phyloP scores from a whole-genome alignment of 2,329 filamentous ascomycete species.

The Colletotrichum sp. region DNA sequence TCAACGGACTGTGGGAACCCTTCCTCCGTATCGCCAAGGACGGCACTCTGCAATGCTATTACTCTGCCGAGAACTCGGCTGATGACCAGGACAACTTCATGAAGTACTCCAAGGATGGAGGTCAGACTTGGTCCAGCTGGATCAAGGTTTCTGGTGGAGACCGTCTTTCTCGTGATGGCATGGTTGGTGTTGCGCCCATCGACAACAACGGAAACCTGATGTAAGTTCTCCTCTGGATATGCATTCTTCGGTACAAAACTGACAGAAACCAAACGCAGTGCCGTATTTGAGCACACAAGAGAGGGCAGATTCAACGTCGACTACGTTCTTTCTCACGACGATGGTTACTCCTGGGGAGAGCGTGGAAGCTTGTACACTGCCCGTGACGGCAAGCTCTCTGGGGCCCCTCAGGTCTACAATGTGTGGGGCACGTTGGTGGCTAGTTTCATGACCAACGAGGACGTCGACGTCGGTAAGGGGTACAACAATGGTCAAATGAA shows the following conservation, averaged over 20 bases:
- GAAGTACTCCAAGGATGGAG: slow-evolving; percentile 41
- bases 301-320: slow-evolving; percentile 37
- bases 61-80: slow-evolving; percentile 42
- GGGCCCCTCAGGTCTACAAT: slow-evolving; percentile 46
- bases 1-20: slow-evolving; percentile 50
- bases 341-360: slow-evolving; percentile 44
- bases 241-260: fast-evolving
- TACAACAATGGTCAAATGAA: slow-evolving; percentile 28
- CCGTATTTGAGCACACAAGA: slow-evolving; percentile 47
- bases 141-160: slow-evolving; percentile 38
- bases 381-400: slow-evolving; percentile 34
- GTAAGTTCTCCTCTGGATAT: slow-evolving; percentile 20
- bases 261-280: slow-evolving; percentile 12
- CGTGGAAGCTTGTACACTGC: slow-evolving; percentile 41
- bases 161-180: slow-evolving; percentile 43
- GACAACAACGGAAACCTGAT: slow-evolving; percentile 34
- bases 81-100: slow-evolving; percentile 47
- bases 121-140: slow-evolving; percentile 38
- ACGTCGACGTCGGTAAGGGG: slow-evolving; percentile 30
- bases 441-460: slow-evolving; percentile 51
- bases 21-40: slow-evolving; percentile 43
- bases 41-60: slow-evolving; percentile 47
- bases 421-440: slow-evolving; percentile 45
- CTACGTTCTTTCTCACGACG: slow-evolving; percentile 41
- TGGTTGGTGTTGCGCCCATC: slow-evolving; percentile 45